phyloP scores from a whole-genome alignment of 2,329 filamentous ascomycete genomes.

The Claviceps lovelessii region DNA sequence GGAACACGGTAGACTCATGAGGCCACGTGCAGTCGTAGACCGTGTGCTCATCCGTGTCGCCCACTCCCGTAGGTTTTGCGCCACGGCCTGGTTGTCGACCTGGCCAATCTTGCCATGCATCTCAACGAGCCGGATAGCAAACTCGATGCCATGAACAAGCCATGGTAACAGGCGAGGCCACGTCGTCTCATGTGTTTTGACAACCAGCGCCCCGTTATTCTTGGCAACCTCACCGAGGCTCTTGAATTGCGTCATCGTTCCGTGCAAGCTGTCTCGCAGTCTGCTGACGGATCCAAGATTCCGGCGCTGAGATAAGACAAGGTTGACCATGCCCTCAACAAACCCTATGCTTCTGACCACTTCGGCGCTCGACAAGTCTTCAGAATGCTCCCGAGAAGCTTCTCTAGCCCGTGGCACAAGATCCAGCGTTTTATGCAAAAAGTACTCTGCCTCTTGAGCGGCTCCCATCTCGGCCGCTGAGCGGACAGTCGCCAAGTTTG shows the following conservation, averaged over 20 bases:
- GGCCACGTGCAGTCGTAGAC: constrained; percentile 24
- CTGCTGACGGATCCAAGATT: constrained; percentile 28
- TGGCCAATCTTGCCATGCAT: constrained; percentile 53
- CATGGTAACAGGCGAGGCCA: constrained; percentile 30
- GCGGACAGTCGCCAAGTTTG: constrained; percentile 33
- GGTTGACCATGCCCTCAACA: constrained; percentile 69
- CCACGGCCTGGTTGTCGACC: constrained; percentile 29
- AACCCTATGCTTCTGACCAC: constrained; percentile 66
- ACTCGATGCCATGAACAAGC: constrained; percentile 53
- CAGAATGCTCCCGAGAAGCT: constrained; percentile 58
- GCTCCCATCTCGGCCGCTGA: constrained; percentile 14
- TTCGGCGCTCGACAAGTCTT: constrained; percentile 72
- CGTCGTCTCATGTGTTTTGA: constrained; percentile 10
- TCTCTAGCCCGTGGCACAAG: constrained; percentile 54
- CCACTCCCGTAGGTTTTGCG: constrained; percentile 35
- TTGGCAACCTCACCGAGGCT: constrained; percentile 18
- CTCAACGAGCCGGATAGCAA: constrained; percentile 46
- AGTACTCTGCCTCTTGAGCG: constrained; percentile 42
- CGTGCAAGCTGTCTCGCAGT: constrained; percentile 25
- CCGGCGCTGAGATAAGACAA: constrained; percentile 46
- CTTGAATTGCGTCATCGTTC: constrained; percentile 22
- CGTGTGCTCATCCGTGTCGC: constrained; percentile 31
- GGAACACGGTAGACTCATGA: constrained; percentile 35
- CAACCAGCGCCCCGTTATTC: constrained; percentile 10
- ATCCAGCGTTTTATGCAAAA: constrained; percentile 68